Evolutionary conservation across 2,329 filamentous ascomycete genomes (phyloP).

Genomic region (Penicillium sp.): DNA sequence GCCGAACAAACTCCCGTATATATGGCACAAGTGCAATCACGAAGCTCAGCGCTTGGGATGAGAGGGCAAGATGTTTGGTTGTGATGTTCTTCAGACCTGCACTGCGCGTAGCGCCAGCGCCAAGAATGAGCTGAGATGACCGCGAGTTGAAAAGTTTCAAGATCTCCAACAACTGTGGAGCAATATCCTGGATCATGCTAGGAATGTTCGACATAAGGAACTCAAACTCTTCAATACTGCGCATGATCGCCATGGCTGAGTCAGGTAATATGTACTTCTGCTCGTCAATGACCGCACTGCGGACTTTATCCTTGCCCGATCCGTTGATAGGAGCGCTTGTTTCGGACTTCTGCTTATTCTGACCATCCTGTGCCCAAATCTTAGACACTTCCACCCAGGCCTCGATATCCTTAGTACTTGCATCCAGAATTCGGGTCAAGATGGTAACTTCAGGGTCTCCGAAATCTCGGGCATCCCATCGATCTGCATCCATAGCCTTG

Average conservation of each 20-base stretch:
- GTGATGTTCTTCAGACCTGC: conserved; percentile 95
- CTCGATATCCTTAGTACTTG: conserved; percentile 58
- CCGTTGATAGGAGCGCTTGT: conserved; percentile 41
- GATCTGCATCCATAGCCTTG: conserved; percentile 59
- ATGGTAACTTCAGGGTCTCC: conserved; percentile 51
- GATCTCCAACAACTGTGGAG: conserved; percentile 75
- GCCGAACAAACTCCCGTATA: conserved; percentile 82
- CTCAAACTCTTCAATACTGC: conserved; percentile 77
- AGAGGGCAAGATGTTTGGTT: conserved; percentile 88
- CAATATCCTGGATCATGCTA: conserved; percentile 81
- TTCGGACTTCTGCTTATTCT: conserved; percentile 28
- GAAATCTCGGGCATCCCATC: conserved; percentile 65
- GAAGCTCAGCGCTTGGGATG: conserved; percentile 84
- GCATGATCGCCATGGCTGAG: conserved; percentile 76
- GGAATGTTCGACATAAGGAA: conserved; percentile 81
- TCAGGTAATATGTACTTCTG: conserved; percentile 82
- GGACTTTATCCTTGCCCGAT: conserved; percentile 59
- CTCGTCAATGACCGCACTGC: conserved; percentile 74
- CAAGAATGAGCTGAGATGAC: conserved; percentile 92
- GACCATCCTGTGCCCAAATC: conserved; percentile 48
- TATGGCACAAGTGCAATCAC: conserved; percentile 84
- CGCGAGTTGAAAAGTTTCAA: conserved; percentile 93
- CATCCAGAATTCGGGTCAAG: conserved; percentile 55
- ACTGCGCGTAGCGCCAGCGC: conserved; percentile 82
- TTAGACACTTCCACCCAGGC: conserved; percentile 53